Conservation (phyloP, 129 eudicot genomes). For the Lactuca sativa region DNA sequence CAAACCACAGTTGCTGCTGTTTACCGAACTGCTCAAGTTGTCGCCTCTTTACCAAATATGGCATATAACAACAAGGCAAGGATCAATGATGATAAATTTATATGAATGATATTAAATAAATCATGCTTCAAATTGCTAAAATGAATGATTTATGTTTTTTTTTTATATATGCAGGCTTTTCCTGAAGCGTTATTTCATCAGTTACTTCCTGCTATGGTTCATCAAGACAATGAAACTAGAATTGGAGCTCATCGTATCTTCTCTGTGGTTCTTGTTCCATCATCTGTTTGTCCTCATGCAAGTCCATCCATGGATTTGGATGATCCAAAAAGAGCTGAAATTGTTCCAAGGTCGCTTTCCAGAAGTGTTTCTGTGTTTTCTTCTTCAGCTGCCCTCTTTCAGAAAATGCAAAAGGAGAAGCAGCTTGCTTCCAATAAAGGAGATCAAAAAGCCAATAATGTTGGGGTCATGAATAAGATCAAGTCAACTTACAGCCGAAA, state of each 20-base stretch:
- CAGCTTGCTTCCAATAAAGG: slow-evolving; percentile 25
- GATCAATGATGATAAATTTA: slow-evolving; percentile 6
- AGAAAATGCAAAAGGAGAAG: slow-evolving; percentile 53
- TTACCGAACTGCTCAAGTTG: slow-evolving; percentile 65
- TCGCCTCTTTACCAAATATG: slow-evolving; percentile 63
- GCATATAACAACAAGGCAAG: slow-evolving; percentile 64
- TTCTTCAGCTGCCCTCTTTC: slow-evolving; percentile 69
- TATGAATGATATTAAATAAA: neutral
- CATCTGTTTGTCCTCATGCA: slow-evolving; percentile 66
- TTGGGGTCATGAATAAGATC: slow-evolving; percentile 44
- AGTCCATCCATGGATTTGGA: slow-evolving; percentile 7
- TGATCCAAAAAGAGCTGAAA: slow-evolving; percentile 29
- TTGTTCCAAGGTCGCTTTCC: slow-evolving; percentile 55
- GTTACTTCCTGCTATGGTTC: slow-evolving; percentile 70
- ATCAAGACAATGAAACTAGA: slow-evolving; percentile 62
- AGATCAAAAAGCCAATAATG: slow-evolving; percentile 26
- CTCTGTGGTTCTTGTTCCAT: slow-evolving; percentile 76
- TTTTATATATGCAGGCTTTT: slow-evolving; percentile 42
- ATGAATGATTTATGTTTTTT: neutral
- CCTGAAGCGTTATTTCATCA: slow-evolving; percentile 81
- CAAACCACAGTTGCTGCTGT: slow-evolving; percentile 73
- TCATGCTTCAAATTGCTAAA: neutral
- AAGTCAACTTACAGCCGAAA: slow-evolving; percentile 58
- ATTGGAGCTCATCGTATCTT: slow-evolving; percentile 73
- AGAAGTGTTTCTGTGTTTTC: slow-evolving; percentile 70